These are phyloP conservation scores for Agrocybe chaxingu DNA, from an alignment of 768 basidiomycete genomes.

Conservation along the genomic window DNA sequence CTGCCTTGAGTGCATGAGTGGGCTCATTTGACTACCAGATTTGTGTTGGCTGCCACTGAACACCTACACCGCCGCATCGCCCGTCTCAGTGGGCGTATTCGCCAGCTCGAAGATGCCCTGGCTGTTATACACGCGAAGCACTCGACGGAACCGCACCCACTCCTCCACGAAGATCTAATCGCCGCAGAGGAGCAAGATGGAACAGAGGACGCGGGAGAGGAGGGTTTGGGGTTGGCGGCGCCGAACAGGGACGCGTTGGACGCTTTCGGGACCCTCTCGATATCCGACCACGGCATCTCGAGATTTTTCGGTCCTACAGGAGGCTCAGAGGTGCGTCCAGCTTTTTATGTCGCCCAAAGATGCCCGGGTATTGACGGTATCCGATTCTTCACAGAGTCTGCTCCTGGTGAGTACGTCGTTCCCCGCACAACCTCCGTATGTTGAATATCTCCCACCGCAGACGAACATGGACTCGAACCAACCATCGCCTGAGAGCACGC, in stretches of 20 bases:
- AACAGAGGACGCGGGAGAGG: conserved; percentile 22
- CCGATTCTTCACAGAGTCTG: conserved; percentile 17
- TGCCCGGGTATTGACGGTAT: background rate
- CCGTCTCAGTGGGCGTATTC: conserved; percentile 50
- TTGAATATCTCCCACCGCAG: conserved; percentile 20
- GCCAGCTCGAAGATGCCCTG: conserved; percentile 61
- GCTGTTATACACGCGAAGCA: conserved; percentile 44
- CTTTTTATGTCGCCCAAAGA: background rate
- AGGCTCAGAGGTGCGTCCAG: conserved; percentile 56
- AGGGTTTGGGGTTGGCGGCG: conserved; percentile 2
- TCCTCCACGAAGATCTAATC: conserved; percentile 52
- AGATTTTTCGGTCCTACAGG: conserved; percentile 67
- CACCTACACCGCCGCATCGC: conserved; percentile 61
- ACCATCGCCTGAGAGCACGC: conserved; percentile 16
- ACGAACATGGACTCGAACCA: conserved; percentile 19
- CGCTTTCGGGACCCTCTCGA: conserved; percentile 59
- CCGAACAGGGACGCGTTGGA: conserved; percentile 43
- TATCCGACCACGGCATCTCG: conserved; percentile 60
- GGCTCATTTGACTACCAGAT: conserved; percentile 5
- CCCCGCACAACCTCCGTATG: conserved; percentile 13
- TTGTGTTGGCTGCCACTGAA: conserved; percentile 64
- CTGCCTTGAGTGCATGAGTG: background rate
- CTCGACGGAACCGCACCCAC: conserved; percentile 55
- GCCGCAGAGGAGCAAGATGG: conserved; percentile 26
- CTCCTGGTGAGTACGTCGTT: conserved; percentile 18